Percentiles rank a stretch among this genome's conserved stretches.
Conservation (phyloP, 306 rosid genomes). For the Clitoria ternatea region DNA sequence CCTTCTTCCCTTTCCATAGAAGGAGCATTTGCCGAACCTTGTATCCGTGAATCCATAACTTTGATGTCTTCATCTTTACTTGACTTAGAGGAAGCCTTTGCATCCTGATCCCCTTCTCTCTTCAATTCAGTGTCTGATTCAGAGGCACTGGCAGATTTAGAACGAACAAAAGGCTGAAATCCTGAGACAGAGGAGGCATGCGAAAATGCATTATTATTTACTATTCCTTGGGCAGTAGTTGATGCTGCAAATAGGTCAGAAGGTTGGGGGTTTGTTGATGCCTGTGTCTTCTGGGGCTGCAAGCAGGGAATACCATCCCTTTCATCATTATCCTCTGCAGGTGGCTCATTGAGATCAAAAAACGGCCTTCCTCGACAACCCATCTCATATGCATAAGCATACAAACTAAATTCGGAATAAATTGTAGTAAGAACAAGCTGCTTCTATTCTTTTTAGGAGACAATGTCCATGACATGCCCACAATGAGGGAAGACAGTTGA, state of each 20-base stretch:
- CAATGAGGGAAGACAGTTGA: background rate
- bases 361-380: conserved; percentile 87
- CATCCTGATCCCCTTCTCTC: conserved; percentile 36
- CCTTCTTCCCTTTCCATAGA: conserved; percentile 91
- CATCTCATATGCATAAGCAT: conserved; percentile 88
- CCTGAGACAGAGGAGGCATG: conserved; percentile 87
- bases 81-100: conserved; percentile 32
- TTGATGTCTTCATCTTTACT: conserved; percentile 41
- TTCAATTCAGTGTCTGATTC: conserved; percentile 46
- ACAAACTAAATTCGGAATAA: conserved; percentile 42
- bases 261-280: conserved; percentile 49
- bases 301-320: conserved; percentile 35
- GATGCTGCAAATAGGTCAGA: conserved; percentile 51
- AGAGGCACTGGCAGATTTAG: conserved; percentile 45
- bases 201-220: conserved; percentile 68
- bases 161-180: conserved; percentile 89
- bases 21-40: conserved; percentile 34
- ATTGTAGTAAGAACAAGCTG: conserved; percentile 20
- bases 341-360: conserved; percentile 98
- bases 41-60: conserved; percentile 34
- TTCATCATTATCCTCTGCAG: conserved; percentile 79
- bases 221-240: conserved; percentile 51
- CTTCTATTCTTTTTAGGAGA: conserved; percentile 33
- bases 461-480: conserved; percentile 51
- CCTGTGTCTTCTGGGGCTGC: conserved; percentile 74